These are phyloP conservation scores for Xerocomellus amylosporus DNA, from an alignment of 768 basidiomycete species.

Conservation along the genomic window DNA sequence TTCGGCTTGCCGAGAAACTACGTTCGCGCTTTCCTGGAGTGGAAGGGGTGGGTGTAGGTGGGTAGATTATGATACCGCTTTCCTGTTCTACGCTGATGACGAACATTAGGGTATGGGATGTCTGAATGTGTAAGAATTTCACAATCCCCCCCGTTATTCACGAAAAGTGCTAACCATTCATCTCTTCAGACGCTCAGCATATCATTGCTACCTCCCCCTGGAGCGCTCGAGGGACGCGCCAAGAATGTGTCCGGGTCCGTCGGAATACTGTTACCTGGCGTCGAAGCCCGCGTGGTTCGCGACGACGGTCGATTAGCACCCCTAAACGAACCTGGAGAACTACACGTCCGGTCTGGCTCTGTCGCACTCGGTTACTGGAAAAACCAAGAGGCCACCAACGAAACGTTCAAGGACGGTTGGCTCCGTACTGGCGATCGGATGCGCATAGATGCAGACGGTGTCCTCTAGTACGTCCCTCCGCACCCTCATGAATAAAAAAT, in stretches of 20 bases:
- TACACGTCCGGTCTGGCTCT: slow-evolving; percentile 55
- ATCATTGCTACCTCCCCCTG: slow-evolving; percentile 43
- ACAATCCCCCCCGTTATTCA: not conserved
- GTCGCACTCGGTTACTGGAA: slow-evolving; percentile 71
- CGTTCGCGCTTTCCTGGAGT: not conserved
- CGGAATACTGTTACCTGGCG: slow-evolving; percentile 60
- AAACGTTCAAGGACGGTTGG: slow-evolving; percentile 72
- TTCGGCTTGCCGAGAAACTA: slow-evolving; percentile 46
- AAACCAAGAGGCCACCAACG: slow-evolving; percentile 61
- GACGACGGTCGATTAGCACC: slow-evolving; percentile 57
- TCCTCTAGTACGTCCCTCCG: slow-evolving; percentile 55
- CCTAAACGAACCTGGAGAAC: slow-evolving; percentile 60
- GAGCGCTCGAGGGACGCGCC: slow-evolving; percentile 43
- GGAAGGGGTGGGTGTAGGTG: no score
- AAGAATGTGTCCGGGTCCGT: slow-evolving; percentile 42
- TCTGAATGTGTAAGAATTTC: no score
- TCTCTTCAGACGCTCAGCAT: slow-evolving; percentile 52
- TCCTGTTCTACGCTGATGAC: no score
- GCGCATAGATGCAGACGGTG: slow-evolving; percentile 53
- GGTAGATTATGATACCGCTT: no score
- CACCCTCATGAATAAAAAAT: no score
- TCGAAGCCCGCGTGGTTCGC: slow-evolving; percentile 60
- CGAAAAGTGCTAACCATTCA: not conserved
- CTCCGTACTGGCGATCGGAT: slow-evolving; percentile 73
- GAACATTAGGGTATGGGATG: no score